Base-by-base conservation (phyloP, 805 yeast species). In the Blastobotrys mokoenaii region DNA sequence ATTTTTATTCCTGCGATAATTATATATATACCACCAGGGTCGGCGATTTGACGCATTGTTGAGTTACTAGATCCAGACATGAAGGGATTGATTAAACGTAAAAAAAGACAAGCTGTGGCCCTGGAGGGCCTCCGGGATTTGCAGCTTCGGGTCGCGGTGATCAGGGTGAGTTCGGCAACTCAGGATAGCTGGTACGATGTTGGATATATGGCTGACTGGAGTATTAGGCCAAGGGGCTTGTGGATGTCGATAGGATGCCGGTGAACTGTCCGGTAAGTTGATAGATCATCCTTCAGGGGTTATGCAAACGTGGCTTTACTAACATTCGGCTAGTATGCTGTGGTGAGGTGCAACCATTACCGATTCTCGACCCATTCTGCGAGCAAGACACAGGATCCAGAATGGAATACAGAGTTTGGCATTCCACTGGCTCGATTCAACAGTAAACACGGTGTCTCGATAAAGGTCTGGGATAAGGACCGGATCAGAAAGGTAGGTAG, bases 361-460 rank as follows among this genome's bases (percentile, higher is more conserved):
- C 52, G 61, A 17, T 55, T 46, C 34, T 52, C 63, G 10, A 61
- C 82, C 70, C 63, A 79, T 84, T 9, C 78, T 73, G 74, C 74
- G 45, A 81, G 82, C 64, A 83, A 77, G 59, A 77, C 84, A 0
- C 67, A 84, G 53, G 69, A 77, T 46, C 95, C 95, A 14, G 72
- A 71, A 9, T 88, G 93, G 89, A 80, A 85, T 59, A 93, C 85
- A 55, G 62, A 67, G 6, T 67, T 76, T 18, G 70, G 69, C 3
- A 63, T 86, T 52, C 80, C 84, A 3, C 29, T 63, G 22, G 47
- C 50, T 3, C 35, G 46, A 20, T 45, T 51, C 50, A 43, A 38
- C 15, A 38, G 49, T 3, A 39, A 46, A 12, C 44, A 41, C 15
- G 45, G 45, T 3, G 27, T 57, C 3, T 46, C 49, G 11, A 30